Percentiles rank a stretch among this genome's conserved stretches.
Evolutionary conservation across 2,329 filamentous ascomycete species (phyloP).

Genomic region (Akanthomyces dipterigenus): DNA sequence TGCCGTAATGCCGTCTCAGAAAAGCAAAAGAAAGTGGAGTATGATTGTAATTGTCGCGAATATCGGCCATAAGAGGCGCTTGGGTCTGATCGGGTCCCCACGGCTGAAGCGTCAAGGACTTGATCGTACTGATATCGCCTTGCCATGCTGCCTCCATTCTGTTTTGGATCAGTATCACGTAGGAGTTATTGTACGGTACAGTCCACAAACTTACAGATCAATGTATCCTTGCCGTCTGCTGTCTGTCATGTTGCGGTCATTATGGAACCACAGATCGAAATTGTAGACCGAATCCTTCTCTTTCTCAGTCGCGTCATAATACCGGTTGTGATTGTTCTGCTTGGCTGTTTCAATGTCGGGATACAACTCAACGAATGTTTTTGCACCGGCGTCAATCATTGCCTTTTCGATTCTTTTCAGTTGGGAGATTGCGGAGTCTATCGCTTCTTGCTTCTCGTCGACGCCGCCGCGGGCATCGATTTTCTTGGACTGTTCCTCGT

Average conservation of each 20-base stretch:
- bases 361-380: slow-evolving; percentile 59
- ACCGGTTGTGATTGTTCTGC: slow-evolving; percentile 9
- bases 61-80: slow-evolving; percentile 57
- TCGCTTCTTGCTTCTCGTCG: slow-evolving; percentile 48
- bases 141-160: slow-evolving; percentile 66
- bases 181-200: neutral
- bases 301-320: neutral
- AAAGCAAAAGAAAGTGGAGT: slow-evolving; percentile 64
- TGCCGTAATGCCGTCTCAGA: slow-evolving; percentile 54
- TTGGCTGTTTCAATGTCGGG: slow-evolving; percentile 38
- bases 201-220: slow-evolving; percentile 43
- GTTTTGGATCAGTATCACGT: slow-evolving; percentile 3
- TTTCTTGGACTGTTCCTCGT: slow-evolving; percentile 16
- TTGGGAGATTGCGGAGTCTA: slow-evolving; percentile 42
- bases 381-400: slow-evolving; percentile 54
- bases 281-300: slow-evolving; percentile 35
- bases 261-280: slow-evolving; percentile 44
- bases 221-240: slow-evolving; percentile 53
- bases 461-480: slow-evolving; percentile 19
- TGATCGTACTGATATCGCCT: slow-evolving; percentile 61
- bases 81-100: slow-evolving; percentile 50
- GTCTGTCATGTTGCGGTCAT: slow-evolving; percentile 48
- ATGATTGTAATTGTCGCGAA: slow-evolving; percentile 43
- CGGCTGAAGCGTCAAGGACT: slow-evolving; percentile 51
- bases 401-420: slow-evolving; percentile 48